Conservation (phyloP, 2,329 filamentous ascomycete genomes). For the Aspergillus ibericus region DNA sequence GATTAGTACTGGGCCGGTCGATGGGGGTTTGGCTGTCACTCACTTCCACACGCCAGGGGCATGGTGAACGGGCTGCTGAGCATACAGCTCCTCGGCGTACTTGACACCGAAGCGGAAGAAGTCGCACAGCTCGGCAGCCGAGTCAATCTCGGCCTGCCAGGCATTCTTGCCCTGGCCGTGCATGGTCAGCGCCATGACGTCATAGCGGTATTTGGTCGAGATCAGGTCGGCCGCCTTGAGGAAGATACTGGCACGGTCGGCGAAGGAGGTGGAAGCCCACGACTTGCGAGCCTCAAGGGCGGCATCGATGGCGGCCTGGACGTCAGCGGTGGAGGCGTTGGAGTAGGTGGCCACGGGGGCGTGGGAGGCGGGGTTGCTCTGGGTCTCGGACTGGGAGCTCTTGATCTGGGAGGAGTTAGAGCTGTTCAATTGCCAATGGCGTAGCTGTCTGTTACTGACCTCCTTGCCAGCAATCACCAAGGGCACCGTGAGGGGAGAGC, state of each 20-base stretch:
- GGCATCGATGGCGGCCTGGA: conserved; percentile 75
- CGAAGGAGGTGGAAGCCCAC: conserved; percentile 86
- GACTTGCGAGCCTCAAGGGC: conserved; percentile 81
- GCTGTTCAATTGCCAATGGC: background rate
- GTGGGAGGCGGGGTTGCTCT: conserved; percentile 83
- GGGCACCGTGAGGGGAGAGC: conserved; percentile 73
- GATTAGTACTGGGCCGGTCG: conserved; percentile 3
- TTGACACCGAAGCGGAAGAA: conserved; percentile 91
- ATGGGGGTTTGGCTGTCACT: conserved; percentile 17
- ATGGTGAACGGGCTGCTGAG: conserved; percentile 82
- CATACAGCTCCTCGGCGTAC: conserved; percentile 88
- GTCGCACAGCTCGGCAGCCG: conserved; percentile 87
- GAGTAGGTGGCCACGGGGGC: conserved; percentile 79
- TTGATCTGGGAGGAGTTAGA: conserved; percentile 27
- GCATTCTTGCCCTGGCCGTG: conserved; percentile 97
- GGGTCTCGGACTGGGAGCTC: conserved; percentile 49
- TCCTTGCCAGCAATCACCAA: conserved; percentile 80
- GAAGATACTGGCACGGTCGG: conserved; percentile 89
- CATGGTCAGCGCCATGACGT: conserved; percentile 95
- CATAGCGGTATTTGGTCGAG: conserved; percentile 88
- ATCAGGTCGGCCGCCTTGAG: conserved; percentile 94
- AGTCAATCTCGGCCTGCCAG: conserved; percentile 98
- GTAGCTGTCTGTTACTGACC: conserved; percentile 48
- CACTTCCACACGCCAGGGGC: conserved; percentile 82
- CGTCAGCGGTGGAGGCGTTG: conserved; percentile 73